These are phyloP conservation scores for Fraxinus ornus DNA, from an alignment of 305 asterid genomes.

Conservation along the genomic window DNA sequence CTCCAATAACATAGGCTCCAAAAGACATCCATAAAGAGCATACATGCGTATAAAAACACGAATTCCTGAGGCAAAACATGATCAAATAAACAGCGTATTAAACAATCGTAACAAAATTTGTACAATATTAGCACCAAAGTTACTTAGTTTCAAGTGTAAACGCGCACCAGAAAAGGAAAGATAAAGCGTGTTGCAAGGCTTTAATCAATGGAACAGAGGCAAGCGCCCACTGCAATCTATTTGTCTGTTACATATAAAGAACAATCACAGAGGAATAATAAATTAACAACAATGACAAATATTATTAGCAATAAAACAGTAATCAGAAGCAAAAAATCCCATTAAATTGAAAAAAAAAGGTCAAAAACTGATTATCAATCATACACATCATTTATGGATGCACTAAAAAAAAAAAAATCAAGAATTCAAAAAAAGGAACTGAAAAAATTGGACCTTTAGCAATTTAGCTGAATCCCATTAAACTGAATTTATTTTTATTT, in stretches of 20 bases:
- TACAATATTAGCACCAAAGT: background rate
- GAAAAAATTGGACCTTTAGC: background rate
- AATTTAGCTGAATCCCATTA: background rate
- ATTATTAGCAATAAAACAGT: background rate
- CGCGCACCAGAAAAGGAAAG: conserved; percentile 81
- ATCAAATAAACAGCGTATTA: background rate
- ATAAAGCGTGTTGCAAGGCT: conserved; percentile 67
- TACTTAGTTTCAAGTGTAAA: background rate
- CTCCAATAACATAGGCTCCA: conserved; percentile 78
- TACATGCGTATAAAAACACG: conserved; percentile 52
- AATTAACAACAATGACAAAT: background rate
- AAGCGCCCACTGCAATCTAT: conserved; percentile 83
- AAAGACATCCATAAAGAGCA: conserved; percentile 95
- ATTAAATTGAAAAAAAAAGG: background rate
- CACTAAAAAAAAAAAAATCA: background rate
- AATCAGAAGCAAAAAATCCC: background rate
- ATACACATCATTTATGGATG: background rate
- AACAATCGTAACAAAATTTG: background rate
- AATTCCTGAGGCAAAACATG: conserved; percentile 51
- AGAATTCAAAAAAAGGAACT: background rate
- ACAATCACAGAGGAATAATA: conserved; percentile 13
- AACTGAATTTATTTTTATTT: background rate
- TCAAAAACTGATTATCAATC: background rate
- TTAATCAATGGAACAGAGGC: conserved; percentile 75
- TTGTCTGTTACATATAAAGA: conserved; percentile 53